phyloP scores from a whole-genome alignment of 495 filamentous ascomycete genomes.

The Aspergillus egyptiacus region DNA sequence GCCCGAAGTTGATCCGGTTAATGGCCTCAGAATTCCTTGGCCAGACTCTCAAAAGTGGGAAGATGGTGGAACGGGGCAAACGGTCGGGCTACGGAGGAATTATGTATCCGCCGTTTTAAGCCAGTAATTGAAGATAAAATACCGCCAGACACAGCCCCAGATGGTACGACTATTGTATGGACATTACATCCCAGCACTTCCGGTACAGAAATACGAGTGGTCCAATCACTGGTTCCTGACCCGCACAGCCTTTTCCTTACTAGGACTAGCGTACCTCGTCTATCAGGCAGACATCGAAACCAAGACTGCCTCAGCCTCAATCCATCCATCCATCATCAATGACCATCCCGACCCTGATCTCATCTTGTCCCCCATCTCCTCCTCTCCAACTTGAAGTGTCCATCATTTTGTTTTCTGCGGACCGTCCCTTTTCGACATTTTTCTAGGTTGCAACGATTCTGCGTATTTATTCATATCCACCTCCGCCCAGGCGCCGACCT shows the following conservation, averaged over 20 bases:
- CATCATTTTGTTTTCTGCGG: not conserved
- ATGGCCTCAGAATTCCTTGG: not conserved
- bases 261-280: constrained; percentile 27
- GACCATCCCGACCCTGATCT: constrained; percentile 5
- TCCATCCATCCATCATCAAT: constrained; percentile 12
- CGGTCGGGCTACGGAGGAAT: constrained; percentile 1
- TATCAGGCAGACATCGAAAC: constrained; percentile 42
- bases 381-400: not conserved
- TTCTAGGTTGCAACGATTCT: not conserved
- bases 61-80: constrained; percentile 1
- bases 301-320: constrained; percentile 24
- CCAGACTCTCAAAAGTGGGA: not conserved
- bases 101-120: not conserved
- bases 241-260: constrained; percentile 13
- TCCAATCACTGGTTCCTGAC: constrained; percentile 19
- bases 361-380: constrained; percentile 14
- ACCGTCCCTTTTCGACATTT: not conserved
- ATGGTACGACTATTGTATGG: not conserved
- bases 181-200: not conserved
- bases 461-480: constrained; percentile 2
- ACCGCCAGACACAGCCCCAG: constrained; percentile 6
- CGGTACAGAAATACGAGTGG: not conserved
- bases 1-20: not conserved
- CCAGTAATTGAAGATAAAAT: not conserved
- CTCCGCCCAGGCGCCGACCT: not conserved